Evolutionary conservation across 805 yeast species (phyloP).

Genomic region (Clavispora fructus): DNA sequence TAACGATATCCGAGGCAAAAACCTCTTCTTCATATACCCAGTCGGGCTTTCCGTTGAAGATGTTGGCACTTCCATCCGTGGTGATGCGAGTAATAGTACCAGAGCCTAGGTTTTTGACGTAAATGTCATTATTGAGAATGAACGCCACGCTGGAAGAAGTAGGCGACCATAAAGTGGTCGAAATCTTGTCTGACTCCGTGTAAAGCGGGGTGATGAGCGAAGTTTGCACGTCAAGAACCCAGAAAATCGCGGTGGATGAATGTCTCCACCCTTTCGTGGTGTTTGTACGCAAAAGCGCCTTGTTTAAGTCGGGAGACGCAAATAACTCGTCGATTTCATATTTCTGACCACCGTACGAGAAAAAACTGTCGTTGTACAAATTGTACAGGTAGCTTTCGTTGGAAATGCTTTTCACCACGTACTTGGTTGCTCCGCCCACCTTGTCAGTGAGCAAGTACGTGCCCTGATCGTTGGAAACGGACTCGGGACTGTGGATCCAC

Average conservation of each 20-base stretch:
- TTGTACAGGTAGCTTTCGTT: constrained; percentile 40
- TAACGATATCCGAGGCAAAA: constrained; percentile 57
- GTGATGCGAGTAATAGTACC: constrained; percentile 48
- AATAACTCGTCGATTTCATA: constrained; percentile 48
- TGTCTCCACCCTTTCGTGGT: constrained; percentile 43
- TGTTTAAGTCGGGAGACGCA: constrained; percentile 63
- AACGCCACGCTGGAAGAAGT: constrained; percentile 60
- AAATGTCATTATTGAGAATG: constrained; percentile 68
- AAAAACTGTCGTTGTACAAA: constrained; percentile 46
- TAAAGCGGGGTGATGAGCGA: constrained; percentile 11
- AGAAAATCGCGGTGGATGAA: constrained; percentile 14
- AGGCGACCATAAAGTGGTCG: constrained; percentile 66
- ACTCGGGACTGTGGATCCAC: constrained; percentile 59
- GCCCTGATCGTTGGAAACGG: constrained; percentile 55
- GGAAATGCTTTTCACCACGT: constrained; percentile 49
- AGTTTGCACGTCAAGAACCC: constrained; percentile 13
- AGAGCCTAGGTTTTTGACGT: constrained; percentile 36
- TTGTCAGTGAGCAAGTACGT: constrained; percentile 45
- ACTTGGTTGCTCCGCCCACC: constrained; percentile 41
- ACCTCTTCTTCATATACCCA: constrained; percentile 96
- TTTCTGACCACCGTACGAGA: constrained; percentile 33
- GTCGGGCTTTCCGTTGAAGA: constrained; percentile 86
- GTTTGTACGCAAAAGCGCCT: constrained; percentile 57
- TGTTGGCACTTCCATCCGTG: constrained; percentile 58
- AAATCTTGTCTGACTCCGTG: constrained; percentile 8